Evolutionary conservation across 345 rosid genomes (phyloP), one percentile per base, ranked within the genome.

Genomic region (Lumnitzera racemosa): DNA sequence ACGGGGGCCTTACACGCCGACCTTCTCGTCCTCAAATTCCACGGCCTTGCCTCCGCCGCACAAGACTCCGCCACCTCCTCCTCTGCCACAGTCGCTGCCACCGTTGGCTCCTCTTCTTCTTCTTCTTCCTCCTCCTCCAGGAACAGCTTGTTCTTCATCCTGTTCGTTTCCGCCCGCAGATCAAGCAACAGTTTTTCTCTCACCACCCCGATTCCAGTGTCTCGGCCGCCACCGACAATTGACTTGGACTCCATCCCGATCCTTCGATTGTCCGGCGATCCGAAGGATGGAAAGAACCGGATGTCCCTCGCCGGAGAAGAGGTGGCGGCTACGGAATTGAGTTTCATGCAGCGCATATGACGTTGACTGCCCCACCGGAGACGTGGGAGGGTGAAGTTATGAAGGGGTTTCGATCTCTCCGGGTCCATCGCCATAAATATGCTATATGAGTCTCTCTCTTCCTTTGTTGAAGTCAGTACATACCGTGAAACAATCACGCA

Each of bases 21-120:
- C 73, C 87, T 78, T 59, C 90, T 83, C 27, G 82, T 86, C 71
- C 94, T 80, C 80, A 83, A 74, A 74, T 81, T 86, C 94, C 94
- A 83, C 49, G 87, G 88, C 67, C 75, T 65, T 57, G 68, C 53
- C 56, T 54, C 59, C 46, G 55, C 59, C 49, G 54, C 47, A 31
- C 15, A 55, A 11, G 12, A 20, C 12, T 14, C 53, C 55, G 36
- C 47, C 24, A 46, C 55, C 41, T 14, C 53, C 17, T 52, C 52
- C 47, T 17, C 59, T 5, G 59, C n/a, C 15, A 16, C 11, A 2
- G 43, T 13, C 20, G 53, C 20, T 12, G 12, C 51, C 12, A 0
- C 51, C 53, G 2, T 36, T 1, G 29, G 36, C 36, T 29, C 57
- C 36, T 13, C 36, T 55, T 41, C 48, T 15, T 13, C 20, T 50